Evolutionary conservation across 2,329 filamentous ascomycete genomes (phyloP), one percentile per base, ranked within the genome.

Genomic region (Fusarium armeniacum): DNA sequence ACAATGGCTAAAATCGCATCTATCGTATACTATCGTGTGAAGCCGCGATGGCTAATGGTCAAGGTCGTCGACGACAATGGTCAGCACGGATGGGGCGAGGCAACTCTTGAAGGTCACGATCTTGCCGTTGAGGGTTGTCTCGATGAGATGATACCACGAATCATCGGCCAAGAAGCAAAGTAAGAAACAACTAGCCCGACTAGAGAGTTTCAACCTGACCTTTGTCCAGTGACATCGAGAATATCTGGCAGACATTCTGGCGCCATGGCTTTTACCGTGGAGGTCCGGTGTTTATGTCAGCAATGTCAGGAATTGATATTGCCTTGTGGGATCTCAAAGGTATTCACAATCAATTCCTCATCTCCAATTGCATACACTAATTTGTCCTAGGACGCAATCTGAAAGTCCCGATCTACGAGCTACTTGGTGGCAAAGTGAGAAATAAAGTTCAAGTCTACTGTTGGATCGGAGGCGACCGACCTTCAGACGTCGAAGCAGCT

Each of bases 211-310:
- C 0, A 11, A 10, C 8, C 1, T 20, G 1, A 13, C 6, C 2
- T 12, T 11, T 15, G n/a, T 3, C 9, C 46, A 92, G 90, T 75
- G 88, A 93, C 50, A 94, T 94, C 68, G 92, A 94, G 76, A 89
- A 93, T 67, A 90, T 94, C 61, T 94, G 92, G 92, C 91, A 93
- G 76, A 85, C 86, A 68, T 87, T 87, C 28, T 94, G 89, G 86
- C 85, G 92, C 43, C 82, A 86, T 43, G 87, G 88, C 0, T 95
- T 94, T 78, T 94, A 94, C 78, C 85, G 92, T 30, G 92, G 92
- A 3, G 92, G 92, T 0, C 90, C 92, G 0, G 91, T 94, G 12
- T 90, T 94, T 69, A 94, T 94, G 91, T 92, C 89, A 70, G 92
- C 92, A 0, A 79, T 94, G 18, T 87, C 91, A 1, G 92, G 92